phyloP scores from a whole-genome alignment of 179 eudicot species.

The Heliamphora pulchella region DNA sequence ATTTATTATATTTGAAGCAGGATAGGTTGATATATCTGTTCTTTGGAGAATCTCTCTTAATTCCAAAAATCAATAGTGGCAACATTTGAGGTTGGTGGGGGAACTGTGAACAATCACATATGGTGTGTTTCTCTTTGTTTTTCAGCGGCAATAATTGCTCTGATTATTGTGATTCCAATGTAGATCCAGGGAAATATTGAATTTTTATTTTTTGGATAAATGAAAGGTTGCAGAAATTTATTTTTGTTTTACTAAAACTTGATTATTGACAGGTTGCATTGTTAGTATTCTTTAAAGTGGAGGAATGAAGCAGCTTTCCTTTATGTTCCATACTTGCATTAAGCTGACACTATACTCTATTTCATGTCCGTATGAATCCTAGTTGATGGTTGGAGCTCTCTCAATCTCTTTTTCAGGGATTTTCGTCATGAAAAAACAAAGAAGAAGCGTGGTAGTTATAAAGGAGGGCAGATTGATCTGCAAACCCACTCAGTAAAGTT shows the following conservation, averaged over 20 bases:
- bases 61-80: not conserved
- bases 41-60: too few relatives aligned
- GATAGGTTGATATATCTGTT: too few relatives aligned
- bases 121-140: not conserved
- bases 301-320: not conserved
- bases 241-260: not conserved
- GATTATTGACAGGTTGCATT: too few relatives aligned
- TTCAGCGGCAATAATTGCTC: not conserved
- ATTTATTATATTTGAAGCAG: too few relatives aligned
- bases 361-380: not conserved
- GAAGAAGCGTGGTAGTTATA: constrained; percentile 91
- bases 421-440: constrained; percentile 93
- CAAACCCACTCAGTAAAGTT: constrained; percentile 79
- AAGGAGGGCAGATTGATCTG: constrained; percentile 85
- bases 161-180: not conserved
- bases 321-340: not conserved
- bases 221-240: not conserved
- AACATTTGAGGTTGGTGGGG: not conserved
- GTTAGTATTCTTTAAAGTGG: not conserved
- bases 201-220: not conserved
- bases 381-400: too few relatives aligned
- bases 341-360: not conserved
- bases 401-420: constrained; percentile 38
- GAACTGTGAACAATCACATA: not conserved
- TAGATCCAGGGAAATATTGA: not conserved